Percentiles rank a stretch among this genome's conserved stretches.
These are phyloP conservation scores for Camellia lanceoleosa DNA, from an alignment of 148 eudicot species.

Conservation along the genomic window DNA sequence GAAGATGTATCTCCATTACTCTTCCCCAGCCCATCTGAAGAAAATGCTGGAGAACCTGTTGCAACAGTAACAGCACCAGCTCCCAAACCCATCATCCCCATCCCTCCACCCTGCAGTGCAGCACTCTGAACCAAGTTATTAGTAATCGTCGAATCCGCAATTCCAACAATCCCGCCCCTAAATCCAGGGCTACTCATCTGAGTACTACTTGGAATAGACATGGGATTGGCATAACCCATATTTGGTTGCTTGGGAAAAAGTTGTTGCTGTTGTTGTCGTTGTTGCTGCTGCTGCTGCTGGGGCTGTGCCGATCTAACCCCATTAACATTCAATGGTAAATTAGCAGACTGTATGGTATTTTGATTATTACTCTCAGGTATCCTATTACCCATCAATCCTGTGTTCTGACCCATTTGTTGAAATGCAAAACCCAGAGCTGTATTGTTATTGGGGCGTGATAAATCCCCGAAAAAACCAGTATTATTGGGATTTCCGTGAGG, in stretches of 20 bases:
- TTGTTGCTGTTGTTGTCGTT: constrained; percentile 43
- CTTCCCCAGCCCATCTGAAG: constrained; percentile 84
- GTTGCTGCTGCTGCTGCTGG: constrained; percentile 39
- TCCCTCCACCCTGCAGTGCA: constrained; percentile 46
- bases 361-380: constrained; percentile 43
- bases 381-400: constrained; percentile 39
- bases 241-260: constrained; percentile 64
- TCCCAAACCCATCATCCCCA: constrained; percentile 59
- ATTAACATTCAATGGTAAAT: constrained; percentile 59
- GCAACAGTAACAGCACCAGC: constrained; percentile 54
- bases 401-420: constrained; percentile 47
- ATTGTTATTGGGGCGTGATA: constrained; percentile 28
- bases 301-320: constrained; percentile 54
- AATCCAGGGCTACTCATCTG: constrained; percentile 50
- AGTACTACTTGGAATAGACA: constrained; percentile 41
- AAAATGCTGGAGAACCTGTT: constrained; percentile 61
- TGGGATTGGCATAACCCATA: constrained; percentile 46
- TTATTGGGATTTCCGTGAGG: constrained; percentile 29
- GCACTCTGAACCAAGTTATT: constrained; percentile 41
- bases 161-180: constrained; percentile 56
- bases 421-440: constrained; percentile 46
- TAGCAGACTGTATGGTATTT: constrained; percentile 41
- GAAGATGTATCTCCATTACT: constrained; percentile 74
- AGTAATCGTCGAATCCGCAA: constrained; percentile 42
- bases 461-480: constrained; percentile 45